Percentiles rank a stretch among this genome's conserved stretches.
Conservation (phyloP, 192 early-diverging fungal species). For the Gonapodya prolifera region DNA sequence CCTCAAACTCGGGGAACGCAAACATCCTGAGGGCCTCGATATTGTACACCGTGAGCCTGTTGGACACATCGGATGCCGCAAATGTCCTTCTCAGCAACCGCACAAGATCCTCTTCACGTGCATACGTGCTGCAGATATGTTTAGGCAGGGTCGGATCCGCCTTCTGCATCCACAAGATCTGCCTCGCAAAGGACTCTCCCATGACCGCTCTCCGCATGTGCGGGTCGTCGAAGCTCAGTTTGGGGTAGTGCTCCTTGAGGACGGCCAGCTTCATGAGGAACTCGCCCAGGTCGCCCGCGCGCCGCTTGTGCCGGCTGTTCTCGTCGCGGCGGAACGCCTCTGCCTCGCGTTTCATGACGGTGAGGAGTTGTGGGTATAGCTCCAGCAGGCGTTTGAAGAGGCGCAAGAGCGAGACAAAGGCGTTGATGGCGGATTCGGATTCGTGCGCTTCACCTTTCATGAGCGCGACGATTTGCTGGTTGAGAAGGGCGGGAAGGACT, state of each 20-base stretch:
- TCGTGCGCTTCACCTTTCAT: conserved; percentile 8
- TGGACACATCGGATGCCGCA: no score
- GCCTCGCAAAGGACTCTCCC: no score
- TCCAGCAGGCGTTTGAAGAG: neutral
- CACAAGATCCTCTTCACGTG: no score
- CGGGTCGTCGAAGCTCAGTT: no score
- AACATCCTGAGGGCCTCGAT: no score
- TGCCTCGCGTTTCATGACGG: neutral
- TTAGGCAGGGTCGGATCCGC: no score
- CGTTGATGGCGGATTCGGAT: conserved; percentile 5
- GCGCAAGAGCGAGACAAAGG: conserved; percentile 3
- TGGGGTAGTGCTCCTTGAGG: conserved; percentile 7
- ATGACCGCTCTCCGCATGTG: no score
- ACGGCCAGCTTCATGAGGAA: conserved; percentile 9
- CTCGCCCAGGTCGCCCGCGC: conserved; percentile 2
- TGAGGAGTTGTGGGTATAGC: conserved; percentile 2
- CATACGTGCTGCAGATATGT: no score
- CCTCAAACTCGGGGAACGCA: no score
- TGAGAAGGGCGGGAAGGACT: conserved; percentile 6
- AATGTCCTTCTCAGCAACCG: no score
- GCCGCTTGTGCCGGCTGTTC: neutral
- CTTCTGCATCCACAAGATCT: no score
- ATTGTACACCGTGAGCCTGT: no score
- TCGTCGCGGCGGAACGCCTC: neutral
- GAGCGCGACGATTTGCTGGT: conserved; percentile 8